These are phyloP conservation scores for Penicillium sclerotiorum DNA, from an alignment of 2,329 filamentous ascomycete species.

Conservation along the genomic window DNA sequence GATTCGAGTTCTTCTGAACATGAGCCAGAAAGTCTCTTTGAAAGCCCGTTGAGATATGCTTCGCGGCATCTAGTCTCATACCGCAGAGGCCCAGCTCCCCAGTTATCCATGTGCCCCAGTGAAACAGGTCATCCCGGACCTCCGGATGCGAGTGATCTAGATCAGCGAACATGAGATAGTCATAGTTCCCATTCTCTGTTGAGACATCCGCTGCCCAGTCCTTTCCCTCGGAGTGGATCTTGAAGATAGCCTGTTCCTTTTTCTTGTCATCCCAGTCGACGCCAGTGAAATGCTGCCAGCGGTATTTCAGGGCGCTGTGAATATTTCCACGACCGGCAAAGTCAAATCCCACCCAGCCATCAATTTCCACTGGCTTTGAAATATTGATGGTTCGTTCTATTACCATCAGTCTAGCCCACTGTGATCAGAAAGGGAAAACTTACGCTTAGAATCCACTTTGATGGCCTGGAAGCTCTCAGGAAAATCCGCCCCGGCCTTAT, in stretches of 20 bases:
- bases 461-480: slow-evolving; percentile 65
- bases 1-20: slow-evolving; percentile 55
- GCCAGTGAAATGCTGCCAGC: slow-evolving; percentile 68
- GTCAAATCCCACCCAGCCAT: slow-evolving; percentile 69
- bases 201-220: slow-evolving; percentile 66
- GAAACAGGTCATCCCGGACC: slow-evolving; percentile 64
- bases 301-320: slow-evolving; percentile 66
- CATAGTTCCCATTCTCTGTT: slow-evolving; percentile 67
- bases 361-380: slow-evolving; percentile 62
- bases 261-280: slow-evolving; percentile 66
- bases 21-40: slow-evolving; percentile 64
- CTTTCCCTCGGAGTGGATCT: slow-evolving; percentile 65
- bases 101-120: slow-evolving; percentile 70
- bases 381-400: slow-evolving; percentile 54
- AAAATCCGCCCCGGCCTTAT: slow-evolving; percentile 69
- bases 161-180: slow-evolving; percentile 73
- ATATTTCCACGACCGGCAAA: slow-evolving; percentile 63
- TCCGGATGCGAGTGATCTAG: slow-evolving; percentile 67
- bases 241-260: slow-evolving; percentile 65
- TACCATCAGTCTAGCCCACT: not conserved
- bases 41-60: slow-evolving; percentile 72
- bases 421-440: not conserved
- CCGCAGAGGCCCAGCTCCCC: slow-evolving; percentile 63
- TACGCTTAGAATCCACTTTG: slow-evolving; percentile 61
- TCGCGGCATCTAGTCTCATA: slow-evolving; percentile 71